Evolutionary conservation across 805 yeast genomes (phyloP).

Genomic region (Teunomyces atbi): DNA sequence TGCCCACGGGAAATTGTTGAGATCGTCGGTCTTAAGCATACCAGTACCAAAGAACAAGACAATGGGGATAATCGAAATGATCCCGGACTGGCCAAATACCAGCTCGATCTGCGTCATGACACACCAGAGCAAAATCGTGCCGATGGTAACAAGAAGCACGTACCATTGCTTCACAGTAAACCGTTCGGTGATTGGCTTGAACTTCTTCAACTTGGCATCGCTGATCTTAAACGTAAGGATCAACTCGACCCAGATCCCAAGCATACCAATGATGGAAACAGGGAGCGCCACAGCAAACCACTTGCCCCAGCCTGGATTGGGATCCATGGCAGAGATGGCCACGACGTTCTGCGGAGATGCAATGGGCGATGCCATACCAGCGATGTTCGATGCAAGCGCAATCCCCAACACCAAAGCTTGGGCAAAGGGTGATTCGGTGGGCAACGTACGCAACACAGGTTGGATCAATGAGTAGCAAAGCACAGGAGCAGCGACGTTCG

Average conservation of each 20-base stretch:
- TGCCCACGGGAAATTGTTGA: constrained; percentile 55
- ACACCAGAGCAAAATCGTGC: constrained; percentile 51
- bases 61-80: constrained; percentile 48
- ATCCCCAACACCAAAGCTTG: constrained; percentile 86
- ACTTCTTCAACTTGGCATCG: constrained; percentile 47
- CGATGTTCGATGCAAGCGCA: constrained; percentile 89
- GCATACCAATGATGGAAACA: constrained; percentile 59
- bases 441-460: constrained; percentile 81
- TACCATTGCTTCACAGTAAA: constrained; percentile 46
- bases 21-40: constrained; percentile 44
- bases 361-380: constrained; percentile 97
- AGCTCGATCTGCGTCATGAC: constrained; percentile 40
- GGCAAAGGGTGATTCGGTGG: constrained; percentile 73
- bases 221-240: constrained; percentile 57
- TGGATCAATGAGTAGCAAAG: constrained; percentile 87
- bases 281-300: constrained; percentile 93
- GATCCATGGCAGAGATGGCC: constrained; percentile 82
- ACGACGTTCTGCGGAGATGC: constrained; percentile 96
- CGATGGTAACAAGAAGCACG: constrained; percentile 39
- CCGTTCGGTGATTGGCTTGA: constrained; percentile 45
- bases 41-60: constrained; percentile 52
- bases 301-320: constrained; percentile 79
- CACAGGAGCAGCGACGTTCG: constrained; percentile 97
- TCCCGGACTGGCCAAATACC: constrained; percentile 49
- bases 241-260: constrained; percentile 72